A percentile compares a stretch with the other conserved stretches of the same genome.
Conservation (phyloP, 108 stramenopile species). For the Skeletonema grethae region DNA sequence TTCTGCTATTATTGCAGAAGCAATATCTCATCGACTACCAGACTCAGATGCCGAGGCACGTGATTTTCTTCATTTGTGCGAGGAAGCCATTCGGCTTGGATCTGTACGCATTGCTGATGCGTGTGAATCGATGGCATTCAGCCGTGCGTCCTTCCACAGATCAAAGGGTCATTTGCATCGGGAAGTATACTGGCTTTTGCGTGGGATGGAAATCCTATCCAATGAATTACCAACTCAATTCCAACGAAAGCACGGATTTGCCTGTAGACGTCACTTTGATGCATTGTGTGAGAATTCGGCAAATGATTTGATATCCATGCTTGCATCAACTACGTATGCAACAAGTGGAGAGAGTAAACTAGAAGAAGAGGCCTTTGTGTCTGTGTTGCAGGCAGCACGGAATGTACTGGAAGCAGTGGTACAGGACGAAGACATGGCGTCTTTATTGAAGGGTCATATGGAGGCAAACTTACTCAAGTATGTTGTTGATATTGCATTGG, state of each 20-base stretch:
- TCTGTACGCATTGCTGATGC: slow-evolving; percentile 71
- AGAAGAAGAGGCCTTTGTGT: background rate
- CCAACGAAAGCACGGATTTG: slow-evolving; percentile 33
- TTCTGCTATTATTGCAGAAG: slow-evolving; percentile 57
- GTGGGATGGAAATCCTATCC: slow-evolving; percentile 66
- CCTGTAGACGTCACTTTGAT: slow-evolving; percentile 48
- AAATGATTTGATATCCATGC: slow-evolving; percentile 35
- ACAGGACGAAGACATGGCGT: slow-evolving; percentile 30
- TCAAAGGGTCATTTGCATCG: slow-evolving; percentile 24
- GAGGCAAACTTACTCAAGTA: slow-evolving; percentile 50
- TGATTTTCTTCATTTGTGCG: slow-evolving; percentile 53
- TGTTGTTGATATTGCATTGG: slow-evolving; percentile 53
- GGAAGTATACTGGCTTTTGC: slow-evolving; percentile 63
- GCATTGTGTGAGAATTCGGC: slow-evolving; percentile 35
- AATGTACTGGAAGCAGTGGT: slow-evolving; percentile 34
- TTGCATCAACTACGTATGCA: slow-evolving; percentile 15
- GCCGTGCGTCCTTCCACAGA: slow-evolving; percentile 54
- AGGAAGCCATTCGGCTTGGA: slow-evolving; percentile 49
- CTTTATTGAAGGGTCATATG: slow-evolving; percentile 26
- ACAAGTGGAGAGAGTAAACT: slow-evolving; percentile 1
- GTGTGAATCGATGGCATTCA: slow-evolving; percentile 60
- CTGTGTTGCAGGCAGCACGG: slow-evolving; percentile 12
- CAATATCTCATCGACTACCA: slow-evolving; percentile 62
- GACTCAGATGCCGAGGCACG: slow-evolving; percentile 69
- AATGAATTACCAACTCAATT: slow-evolving; percentile 36